Conservation (phyloP, 805 yeast species). For the Hanseniaspora clermontiae region DNA sequence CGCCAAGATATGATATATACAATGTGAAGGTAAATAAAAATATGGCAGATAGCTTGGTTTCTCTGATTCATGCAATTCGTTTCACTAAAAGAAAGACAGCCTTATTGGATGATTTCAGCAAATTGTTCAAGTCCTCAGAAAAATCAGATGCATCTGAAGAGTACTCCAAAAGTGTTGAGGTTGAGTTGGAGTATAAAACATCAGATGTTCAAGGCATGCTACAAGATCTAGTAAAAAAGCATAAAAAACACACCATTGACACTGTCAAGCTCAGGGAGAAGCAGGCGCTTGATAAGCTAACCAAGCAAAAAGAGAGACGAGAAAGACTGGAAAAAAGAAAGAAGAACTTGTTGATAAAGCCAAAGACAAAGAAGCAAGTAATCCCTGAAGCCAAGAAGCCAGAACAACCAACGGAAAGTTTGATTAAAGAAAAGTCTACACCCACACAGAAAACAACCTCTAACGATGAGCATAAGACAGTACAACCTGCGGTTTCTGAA, state of each 20-base stretch:
- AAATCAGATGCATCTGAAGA: background rate
- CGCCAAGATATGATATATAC: background rate
- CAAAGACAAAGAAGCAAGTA: background rate
- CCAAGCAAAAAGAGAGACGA: background rate
- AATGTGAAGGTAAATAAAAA: background rate
- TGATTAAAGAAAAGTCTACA: background rate
- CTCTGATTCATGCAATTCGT: background rate
- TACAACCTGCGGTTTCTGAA: background rate
- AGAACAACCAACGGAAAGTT: background rate
- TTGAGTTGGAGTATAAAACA: background rate
- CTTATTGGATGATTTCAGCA: background rate
- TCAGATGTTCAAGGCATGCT: constrained; percentile 14
- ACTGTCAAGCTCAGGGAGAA: background rate
- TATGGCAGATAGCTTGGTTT: background rate
- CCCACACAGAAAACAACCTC: background rate
- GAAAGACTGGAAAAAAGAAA: background rate
- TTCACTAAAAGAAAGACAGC: background rate
- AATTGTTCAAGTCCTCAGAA: background rate
- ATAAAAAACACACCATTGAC: background rate
- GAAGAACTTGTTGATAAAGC: background rate
- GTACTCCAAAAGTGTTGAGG: background rate
- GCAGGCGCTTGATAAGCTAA: background rate
- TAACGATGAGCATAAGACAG: background rate
- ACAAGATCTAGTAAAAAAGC: constrained; percentile 28
- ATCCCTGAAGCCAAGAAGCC: background rate